Evolutionary conservation across 2,329 filamentous ascomycete species (phyloP), one percentile per base, ranked within the genome.

Genomic region (Lachnellula cervina): DNA sequence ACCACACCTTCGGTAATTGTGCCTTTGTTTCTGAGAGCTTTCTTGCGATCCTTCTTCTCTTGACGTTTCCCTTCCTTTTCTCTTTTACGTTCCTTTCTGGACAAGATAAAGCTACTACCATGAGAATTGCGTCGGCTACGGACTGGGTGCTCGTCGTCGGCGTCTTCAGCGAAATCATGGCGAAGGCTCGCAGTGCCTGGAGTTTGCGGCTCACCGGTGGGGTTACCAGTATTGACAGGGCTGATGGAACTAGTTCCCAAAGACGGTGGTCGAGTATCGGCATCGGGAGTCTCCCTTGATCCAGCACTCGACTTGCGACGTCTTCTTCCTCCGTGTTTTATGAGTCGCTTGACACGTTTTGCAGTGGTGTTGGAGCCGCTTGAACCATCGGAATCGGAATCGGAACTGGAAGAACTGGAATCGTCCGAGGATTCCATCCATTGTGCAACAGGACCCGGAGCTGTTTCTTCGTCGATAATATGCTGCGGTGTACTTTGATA

Each of bases 401-500:
- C 88, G 14, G 83, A 84, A 51, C 75, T 76, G 0, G 81, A 85
- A 0, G 80, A 84, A 1, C 90, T 88, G 8, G 82, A 83, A 32
- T 81, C 60, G 25, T 62, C 78, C 1, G 78, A 80, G 62, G 76
- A 80, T 2, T 94, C 88, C 66, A 96, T 80, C 73, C 93, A 89
- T 34, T 88, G 88, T 17, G 88, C 88, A 13, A 92, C 80, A 0
- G 94, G 86, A 61, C 92, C 92, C 21, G 92, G 92, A 46, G 90
- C 87, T 0, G 90, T 86, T 70, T 96, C 92, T 66, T 94, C 90
- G 64, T 97, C 92, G 60, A 97, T 94, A 58, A 95, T 88, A 64
- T 92, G 87, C 73, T 96, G 91, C 9, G 92, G 92, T 5, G 89
- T 96, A 62, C 90, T 94, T 71, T 91, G 88, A 65, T 96, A 96